Evolutionary conservation across 345 rosid genomes (phyloP).

Genomic region (Salix exigua): DNA sequence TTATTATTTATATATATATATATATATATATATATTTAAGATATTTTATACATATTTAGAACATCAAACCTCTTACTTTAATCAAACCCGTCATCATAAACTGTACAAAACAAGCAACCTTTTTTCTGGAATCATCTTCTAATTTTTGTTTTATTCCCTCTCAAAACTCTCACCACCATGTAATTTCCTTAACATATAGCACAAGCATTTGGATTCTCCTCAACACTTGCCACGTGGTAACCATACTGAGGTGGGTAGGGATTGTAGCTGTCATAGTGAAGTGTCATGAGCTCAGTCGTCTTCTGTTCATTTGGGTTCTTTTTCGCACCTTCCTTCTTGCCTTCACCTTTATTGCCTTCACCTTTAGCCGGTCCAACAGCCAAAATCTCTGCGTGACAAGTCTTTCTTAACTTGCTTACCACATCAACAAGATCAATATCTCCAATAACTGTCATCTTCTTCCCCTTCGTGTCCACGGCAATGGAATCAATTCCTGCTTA

Average conservation of each 20-base stretch:
- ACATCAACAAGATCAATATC: constrained; percentile 40
- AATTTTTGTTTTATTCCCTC: background rate
- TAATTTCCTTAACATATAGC: constrained; percentile 29
- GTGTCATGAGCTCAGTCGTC: constrained; percentile 27
- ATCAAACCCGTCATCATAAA: background rate
- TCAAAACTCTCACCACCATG: background rate
- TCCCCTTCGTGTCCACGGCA: constrained; percentile 48
- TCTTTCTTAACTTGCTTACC: constrained; percentile 38
- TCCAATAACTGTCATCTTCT: constrained; percentile 57
- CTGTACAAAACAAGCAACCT: background rate
- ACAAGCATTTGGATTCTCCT: constrained; percentile 56
- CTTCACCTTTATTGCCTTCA: constrained; percentile 19
- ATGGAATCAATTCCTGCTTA: constrained; percentile 51
- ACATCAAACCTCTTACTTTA: background rate
- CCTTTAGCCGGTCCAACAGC: constrained; percentile 55
- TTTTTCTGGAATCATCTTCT: background rate
- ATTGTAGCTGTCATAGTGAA: constrained; percentile 19
- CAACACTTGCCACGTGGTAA: constrained; percentile 34
- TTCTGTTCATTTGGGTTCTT: constrained; percentile 28
- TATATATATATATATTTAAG: too few relatives aligned
- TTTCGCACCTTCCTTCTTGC: constrained; percentile 24
- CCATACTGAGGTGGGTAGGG: constrained; percentile 24
- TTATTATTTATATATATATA: too few relatives aligned
- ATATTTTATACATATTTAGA: background rate
- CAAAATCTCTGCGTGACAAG: constrained; percentile 33